Conservation (phyloP, 306 rosid species). For the Heteromeles arbutifolia region DNA sequence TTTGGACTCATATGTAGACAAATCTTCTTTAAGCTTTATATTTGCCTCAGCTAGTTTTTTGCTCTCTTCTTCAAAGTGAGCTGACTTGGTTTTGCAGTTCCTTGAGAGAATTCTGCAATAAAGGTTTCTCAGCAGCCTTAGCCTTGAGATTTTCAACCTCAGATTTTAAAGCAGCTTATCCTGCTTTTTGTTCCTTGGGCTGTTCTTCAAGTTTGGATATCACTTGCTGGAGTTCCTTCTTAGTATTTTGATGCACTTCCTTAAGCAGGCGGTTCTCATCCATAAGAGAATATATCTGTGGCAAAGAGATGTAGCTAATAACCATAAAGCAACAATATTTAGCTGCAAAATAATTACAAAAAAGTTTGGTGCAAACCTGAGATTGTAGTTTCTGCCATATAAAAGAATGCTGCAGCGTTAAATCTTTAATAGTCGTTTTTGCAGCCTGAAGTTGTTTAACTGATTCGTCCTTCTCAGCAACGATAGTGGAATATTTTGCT, state of each 20-base stretch:
- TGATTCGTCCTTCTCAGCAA: constrained; percentile 53
- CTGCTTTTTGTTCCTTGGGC: constrained; percentile 52
- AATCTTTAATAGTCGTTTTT: constrained; percentile 47
- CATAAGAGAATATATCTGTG: constrained; percentile 63
- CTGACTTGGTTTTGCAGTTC: constrained; percentile 53
- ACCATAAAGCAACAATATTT: background rate
- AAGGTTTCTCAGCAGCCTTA: constrained; percentile 54
- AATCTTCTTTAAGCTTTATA: constrained; percentile 50
- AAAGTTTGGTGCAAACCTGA: constrained; percentile 51
- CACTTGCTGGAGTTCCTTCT: constrained; percentile 59
- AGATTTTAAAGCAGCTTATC: constrained; percentile 46
- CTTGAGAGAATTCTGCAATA: constrained; percentile 50
- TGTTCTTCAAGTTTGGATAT: constrained; percentile 61
- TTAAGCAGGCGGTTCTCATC: constrained; percentile 75
- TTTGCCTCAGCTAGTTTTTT: constrained; percentile 49
- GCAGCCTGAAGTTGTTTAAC: constrained; percentile 37
- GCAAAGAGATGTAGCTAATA: background rate
- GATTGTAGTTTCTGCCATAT: constrained; percentile 64
- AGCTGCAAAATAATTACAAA: background rate
- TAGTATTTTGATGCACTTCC: constrained; percentile 57
- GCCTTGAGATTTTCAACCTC: constrained; percentile 56
- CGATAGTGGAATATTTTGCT: constrained; percentile 37
- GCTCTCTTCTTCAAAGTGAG: constrained; percentile 49
- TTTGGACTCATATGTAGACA: constrained; percentile 47
- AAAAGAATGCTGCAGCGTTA: constrained; percentile 42